Conservation (phyloP, 306 rosid species). For the Ceratonia siliqua region DNA sequence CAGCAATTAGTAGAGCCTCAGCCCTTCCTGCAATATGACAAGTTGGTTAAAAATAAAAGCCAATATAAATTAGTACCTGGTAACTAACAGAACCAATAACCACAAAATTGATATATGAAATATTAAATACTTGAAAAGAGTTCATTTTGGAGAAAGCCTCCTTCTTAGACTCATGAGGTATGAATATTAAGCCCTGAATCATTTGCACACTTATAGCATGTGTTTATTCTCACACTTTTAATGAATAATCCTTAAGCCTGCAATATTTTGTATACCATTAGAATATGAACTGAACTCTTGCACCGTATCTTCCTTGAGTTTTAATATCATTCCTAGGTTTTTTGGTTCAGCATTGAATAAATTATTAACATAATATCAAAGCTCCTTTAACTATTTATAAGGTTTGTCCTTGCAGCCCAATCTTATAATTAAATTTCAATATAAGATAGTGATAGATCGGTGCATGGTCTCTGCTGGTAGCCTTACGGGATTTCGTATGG, state of each 20-base stretch:
- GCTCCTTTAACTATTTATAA: too few species aligned
- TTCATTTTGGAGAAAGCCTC: neutral
- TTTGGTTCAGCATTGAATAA: too few species aligned
- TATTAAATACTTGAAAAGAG: neutral
- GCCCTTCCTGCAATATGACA: constrained; percentile 75
- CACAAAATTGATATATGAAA: neutral
- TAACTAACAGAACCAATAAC: constrained; percentile 10
- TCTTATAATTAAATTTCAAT: neutral
- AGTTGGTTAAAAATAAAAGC: constrained; percentile 10
- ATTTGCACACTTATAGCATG: neutral
- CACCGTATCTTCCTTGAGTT: neutral
- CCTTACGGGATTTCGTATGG: neutral
- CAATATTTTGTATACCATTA: neutral
- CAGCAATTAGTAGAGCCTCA: constrained; percentile 93
- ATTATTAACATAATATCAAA: too few species aligned
- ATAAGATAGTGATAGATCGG: neutral
- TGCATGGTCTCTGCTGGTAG: neutral
- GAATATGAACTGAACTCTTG: neutral
- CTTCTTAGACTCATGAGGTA: neutral
- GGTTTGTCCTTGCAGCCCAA: neutral
- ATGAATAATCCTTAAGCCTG: neutral
- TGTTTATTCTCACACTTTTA: too few species aligned
- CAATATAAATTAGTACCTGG: neutral
- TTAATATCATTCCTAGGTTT: too few species aligned
- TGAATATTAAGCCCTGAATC: neutral